Base-by-base conservation (phyloP, 192 early-diverging fungal species). In the Phlyctochytrium bullatum region DNA sequence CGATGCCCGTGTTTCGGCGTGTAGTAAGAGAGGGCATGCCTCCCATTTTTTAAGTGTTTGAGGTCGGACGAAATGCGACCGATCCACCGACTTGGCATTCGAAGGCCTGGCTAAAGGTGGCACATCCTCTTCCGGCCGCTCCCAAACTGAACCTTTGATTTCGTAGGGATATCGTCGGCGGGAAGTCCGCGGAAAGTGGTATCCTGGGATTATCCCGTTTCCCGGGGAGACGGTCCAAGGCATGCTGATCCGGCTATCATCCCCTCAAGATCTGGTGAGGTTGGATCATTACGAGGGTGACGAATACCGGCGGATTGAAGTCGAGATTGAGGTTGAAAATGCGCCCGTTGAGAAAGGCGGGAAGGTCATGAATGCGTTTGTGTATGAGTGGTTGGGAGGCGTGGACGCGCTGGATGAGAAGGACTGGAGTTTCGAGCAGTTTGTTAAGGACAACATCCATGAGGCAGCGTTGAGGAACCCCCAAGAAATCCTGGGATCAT, bases 231-330 rank as follows among this genome's bases (percentile, higher is more conserved):
- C 10, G 10, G 20, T 47, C 40, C 10, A 47, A 20, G 40, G 40
- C 20, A 20, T 47, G 6, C 20, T 47, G 40, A 47, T 47, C 20
- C 10, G 20, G 20, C 40, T 47, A 20, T 6, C 6, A 47, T 14
- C 40, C 6, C 40, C 10, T 14, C 40, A 14, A 20, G 40, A 47
- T 20, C 40, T 47, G 10, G 20, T 47, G 10, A 47, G 17, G 61
- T 27, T 71, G 31, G 69, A 71, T 29, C 23, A 35, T 36, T 71
- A 64, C 31, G 69, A 71, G 36, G 69, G 69, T 0, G 25, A 52
- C 33, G 31, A 63, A 25, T 71, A 71, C 35, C 52, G 52, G 20
- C 60, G 69, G 28, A 33, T 62, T 20, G 25, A 10, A 20, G 33
- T 62, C 34, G 60, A 33, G 4, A n/a, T 34, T 29, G 27, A 28